Conservation (phyloP, 768 basidiomycete genomes). For the Dentipellis sp. region DNA sequence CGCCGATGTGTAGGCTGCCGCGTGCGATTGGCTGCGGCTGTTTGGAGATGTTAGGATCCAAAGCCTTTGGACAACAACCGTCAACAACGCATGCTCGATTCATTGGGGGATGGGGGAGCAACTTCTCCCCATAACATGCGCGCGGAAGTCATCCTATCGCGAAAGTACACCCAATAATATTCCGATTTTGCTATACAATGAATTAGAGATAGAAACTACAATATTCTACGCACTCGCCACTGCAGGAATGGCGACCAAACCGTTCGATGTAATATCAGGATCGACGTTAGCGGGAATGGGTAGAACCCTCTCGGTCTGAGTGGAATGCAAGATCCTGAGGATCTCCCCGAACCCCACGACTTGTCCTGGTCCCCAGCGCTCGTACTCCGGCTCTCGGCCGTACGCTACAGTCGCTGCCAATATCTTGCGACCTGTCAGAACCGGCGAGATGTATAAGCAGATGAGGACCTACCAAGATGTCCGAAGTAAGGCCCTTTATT, state of each 20-base stretch:
- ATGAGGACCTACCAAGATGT: conserved; percentile 54
- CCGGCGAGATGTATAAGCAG: neutral
- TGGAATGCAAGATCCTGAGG: neutral
- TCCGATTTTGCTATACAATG: too few species aligned
- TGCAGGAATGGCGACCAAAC: too few species aligned
- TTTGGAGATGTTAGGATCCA: neutral
- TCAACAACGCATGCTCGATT: neutral
- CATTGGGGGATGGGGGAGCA: too few species aligned
- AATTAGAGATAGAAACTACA: too few species aligned
- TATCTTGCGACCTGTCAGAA: conserved; percentile 11
- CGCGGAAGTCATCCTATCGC: too few species aligned
- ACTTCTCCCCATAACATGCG: too few species aligned
- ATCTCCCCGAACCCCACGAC: neutral
- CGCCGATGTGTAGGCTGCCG: neutral
- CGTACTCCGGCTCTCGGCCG: conserved; percentile 18
- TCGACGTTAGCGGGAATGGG: neutral
- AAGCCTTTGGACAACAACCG: neutral
- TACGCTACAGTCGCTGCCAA: conserved; percentile 26
- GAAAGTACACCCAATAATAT: too few species aligned
- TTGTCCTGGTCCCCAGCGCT: conserved; percentile 22
- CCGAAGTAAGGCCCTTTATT: conserved; percentile 76
- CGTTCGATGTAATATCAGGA: too few species aligned
- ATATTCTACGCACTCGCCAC: too few species aligned
- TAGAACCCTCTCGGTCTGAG: neutral
- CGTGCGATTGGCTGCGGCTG: too few species aligned